These are phyloP conservation scores for Metarhizium anisopliae DNA, from an alignment of 2,329 filamentous ascomycete species.

Conservation along the genomic window DNA sequence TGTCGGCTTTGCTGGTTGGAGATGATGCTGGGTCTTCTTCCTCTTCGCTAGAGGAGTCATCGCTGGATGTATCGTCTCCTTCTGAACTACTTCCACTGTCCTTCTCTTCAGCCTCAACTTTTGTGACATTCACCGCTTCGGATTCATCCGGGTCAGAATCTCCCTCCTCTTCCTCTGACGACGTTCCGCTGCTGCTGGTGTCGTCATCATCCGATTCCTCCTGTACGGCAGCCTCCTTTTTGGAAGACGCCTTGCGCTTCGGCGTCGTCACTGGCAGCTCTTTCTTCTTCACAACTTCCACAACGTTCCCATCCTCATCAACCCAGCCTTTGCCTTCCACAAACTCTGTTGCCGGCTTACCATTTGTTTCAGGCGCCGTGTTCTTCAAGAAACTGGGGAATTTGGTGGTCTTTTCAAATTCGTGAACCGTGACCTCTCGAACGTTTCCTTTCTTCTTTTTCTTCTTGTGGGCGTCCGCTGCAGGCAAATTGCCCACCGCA, in stretches of 20 bases:
- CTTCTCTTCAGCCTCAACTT: constrained; percentile 11
- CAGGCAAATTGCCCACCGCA: constrained; percentile 31
- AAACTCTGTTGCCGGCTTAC: constrained; percentile 46
- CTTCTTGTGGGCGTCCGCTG: constrained; percentile 39
- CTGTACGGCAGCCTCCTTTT: constrained; percentile 11
- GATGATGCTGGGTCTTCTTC: constrained; percentile 5
- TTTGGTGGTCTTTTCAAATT: constrained; percentile 79
- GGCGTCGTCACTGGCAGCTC: constrained; percentile 11
- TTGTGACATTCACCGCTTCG: constrained; percentile 4
- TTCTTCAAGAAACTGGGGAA: constrained; percentile 73
- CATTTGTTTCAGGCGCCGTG: constrained; percentile 17
- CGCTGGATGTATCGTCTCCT: constrained; percentile 8
- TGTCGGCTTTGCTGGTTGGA: constrained; percentile 20
- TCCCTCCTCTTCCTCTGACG: constrained; percentile 19
- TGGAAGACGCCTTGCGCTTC: constrained; percentile 13
- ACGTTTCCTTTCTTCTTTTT: constrained; percentile 39
- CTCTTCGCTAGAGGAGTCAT: constrained; percentile 11
- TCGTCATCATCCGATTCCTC: constrained; percentile 21
- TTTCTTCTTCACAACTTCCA: constrained; percentile 48
- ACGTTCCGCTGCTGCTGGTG: constrained; percentile 30
- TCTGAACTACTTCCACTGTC: constrained; percentile 12
- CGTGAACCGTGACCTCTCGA: constrained; percentile 65
- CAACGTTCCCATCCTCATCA: constrained; percentile 64
- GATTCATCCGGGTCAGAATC: constrained; percentile 23
- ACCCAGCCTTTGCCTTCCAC: constrained; percentile 86